Percentiles rank a stretch among this genome's conserved stretches.
Evolutionary conservation across 1,284 basidiomycete genomes (phyloP).

Genomic region (Trichosporon coremiiforme): DNA sequence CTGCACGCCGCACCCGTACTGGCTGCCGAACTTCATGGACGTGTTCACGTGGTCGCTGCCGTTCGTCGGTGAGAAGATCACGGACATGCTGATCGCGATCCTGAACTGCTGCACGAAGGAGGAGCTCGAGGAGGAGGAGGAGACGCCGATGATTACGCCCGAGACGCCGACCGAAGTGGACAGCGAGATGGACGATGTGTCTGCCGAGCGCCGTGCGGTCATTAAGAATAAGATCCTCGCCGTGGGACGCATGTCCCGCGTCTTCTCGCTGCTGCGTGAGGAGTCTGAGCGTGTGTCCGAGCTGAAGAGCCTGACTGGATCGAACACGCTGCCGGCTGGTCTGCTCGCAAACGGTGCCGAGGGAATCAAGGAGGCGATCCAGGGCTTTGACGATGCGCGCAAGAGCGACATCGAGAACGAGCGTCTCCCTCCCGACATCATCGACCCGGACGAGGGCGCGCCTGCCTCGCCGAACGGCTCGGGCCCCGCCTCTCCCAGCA

Average conservation of each 20-base stretch:
- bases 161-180: slow-evolving; percentile 45
- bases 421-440: slow-evolving; percentile 88
- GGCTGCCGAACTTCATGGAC: slow-evolving; percentile 99
- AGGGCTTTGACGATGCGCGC: slow-evolving; percentile 94
- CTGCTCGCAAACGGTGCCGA: slow-evolving; percentile 86
- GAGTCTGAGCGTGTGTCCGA: slow-evolving; percentile 97
- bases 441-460: slow-evolving; percentile 65
- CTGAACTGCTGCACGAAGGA: slow-evolving; percentile 93
- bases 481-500: slow-evolving; percentile 22
- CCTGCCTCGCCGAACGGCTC: slow-evolving; percentile 56
- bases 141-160: slow-evolving; percentile 55
- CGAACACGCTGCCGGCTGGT: slow-evolving; percentile 78
- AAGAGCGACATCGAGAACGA: slow-evolving; percentile 99
- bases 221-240: slow-evolving; percentile 99
- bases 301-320: slow-evolving; percentile 85
- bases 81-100: slow-evolving; percentile 94
- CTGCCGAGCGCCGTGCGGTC: slow-evolving; percentile 72
- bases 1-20: slow-evolving; percentile 92
- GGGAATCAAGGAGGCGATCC: slow-evolving; percentile 94
- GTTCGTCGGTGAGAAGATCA: slow-evolving; percentile 97
- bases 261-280: slow-evolving; percentile 96
- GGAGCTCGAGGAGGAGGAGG: slow-evolving; percentile 83
- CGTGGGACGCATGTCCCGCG: slow-evolving; percentile 92
- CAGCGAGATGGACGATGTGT: slow-evolving; percentile 59
- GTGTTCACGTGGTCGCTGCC: slow-evolving; percentile 99